Percentiles rank a stretch among this genome's conserved stretches.
Evolutionary conservation across 495 filamentous ascomycete species (phyloP).

Genomic region (Staphylotrichum tortipilum): DNA sequence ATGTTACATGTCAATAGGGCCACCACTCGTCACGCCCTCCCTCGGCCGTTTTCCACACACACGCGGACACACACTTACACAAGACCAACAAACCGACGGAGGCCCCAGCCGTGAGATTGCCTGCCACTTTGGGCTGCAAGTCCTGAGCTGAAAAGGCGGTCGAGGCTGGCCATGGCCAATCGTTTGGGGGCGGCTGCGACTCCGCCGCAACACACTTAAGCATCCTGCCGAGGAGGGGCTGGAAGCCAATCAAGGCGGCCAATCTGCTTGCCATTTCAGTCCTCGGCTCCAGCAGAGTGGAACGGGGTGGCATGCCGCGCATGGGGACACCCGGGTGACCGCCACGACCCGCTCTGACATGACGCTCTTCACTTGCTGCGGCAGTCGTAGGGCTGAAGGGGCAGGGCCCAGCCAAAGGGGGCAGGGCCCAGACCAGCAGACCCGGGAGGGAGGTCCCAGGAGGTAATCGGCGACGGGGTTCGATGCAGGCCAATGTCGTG

Average conservation of each 20-base stretch:
- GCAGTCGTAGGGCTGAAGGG: conserved; percentile 2
- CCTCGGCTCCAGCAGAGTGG: conserved; percentile 6
- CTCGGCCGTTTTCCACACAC: background rate
- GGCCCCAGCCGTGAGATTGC: conserved; percentile 1
- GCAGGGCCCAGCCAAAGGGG: no score
- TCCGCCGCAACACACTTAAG: conserved; percentile 1
- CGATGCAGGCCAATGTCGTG: background rate
- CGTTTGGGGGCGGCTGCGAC: background rate
- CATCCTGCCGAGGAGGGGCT: background rate
- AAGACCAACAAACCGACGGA: no score
- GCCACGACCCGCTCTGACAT: conserved; percentile 7
- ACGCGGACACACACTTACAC: no score
- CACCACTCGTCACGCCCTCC: background rate
- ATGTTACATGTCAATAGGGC: background rate
- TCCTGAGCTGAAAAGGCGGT: conserved; percentile 9
- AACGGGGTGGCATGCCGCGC: background rate
- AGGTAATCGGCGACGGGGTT: background rate
- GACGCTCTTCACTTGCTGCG: background rate
- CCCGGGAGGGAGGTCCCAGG: no score
- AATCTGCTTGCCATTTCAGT: background rate
- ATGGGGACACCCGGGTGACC: background rate
- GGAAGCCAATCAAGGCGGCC: conserved; percentile 1
- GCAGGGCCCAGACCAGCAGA: no score
- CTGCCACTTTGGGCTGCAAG: conserved; percentile 9
- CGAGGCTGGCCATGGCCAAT: conserved; percentile 5